Conservation (phyloP, 2,329 filamentous ascomycete species). For the Pyrenophora seminiperda region DNA sequence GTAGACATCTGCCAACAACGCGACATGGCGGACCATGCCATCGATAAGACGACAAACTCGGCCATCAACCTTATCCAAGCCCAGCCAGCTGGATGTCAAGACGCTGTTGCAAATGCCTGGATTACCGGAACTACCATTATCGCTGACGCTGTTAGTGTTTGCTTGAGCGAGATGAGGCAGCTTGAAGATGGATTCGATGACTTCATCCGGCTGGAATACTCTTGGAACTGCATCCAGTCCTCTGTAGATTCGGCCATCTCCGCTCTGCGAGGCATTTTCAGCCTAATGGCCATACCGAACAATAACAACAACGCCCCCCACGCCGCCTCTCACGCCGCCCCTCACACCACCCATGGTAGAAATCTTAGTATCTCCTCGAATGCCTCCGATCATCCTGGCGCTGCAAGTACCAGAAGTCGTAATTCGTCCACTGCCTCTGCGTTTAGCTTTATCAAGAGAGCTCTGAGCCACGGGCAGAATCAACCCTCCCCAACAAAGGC, state of each 20-base stretch:
- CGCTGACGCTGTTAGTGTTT: slow-evolving; percentile 52
- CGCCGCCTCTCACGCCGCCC: too few relatives aligned
- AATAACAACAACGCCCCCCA: not conserved
- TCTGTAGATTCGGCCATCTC: slow-evolving; percentile 49
- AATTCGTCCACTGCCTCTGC: slow-evolving; percentile 33
- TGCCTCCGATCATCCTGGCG: slow-evolving; percentile 18
- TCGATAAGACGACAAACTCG: slow-evolving; percentile 54
- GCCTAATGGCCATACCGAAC: slow-evolving; percentile 46
- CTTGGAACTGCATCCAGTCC: slow-evolving; percentile 51
- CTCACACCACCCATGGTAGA: slow-evolving; percentile 18
- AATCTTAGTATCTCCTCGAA: slow-evolving; percentile 38
- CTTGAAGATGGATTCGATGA: slow-evolving; percentile 51
- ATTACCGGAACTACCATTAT: slow-evolving; percentile 53
- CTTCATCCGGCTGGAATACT: slow-evolving; percentile 54
- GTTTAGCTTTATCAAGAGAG: slow-evolving; percentile 36
- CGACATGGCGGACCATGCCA: slow-evolving; percentile 53
- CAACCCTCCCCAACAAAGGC: slow-evolving; percentile 15
- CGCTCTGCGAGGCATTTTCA: slow-evolving; percentile 54
- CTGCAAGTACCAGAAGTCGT: slow-evolving; percentile 23
- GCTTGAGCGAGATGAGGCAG: slow-evolving; percentile 48
- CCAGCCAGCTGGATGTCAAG: slow-evolving; percentile 49
- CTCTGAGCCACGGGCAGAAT: slow-evolving; percentile 30
- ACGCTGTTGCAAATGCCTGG: slow-evolving; percentile 52
- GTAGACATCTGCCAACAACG: slow-evolving; percentile 54
- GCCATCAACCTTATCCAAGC: slow-evolving; percentile 52